These are phyloP conservation scores for Flaveria linearis DNA, from an alignment of 129 eudicot species.

Conservation along the genomic window DNA sequence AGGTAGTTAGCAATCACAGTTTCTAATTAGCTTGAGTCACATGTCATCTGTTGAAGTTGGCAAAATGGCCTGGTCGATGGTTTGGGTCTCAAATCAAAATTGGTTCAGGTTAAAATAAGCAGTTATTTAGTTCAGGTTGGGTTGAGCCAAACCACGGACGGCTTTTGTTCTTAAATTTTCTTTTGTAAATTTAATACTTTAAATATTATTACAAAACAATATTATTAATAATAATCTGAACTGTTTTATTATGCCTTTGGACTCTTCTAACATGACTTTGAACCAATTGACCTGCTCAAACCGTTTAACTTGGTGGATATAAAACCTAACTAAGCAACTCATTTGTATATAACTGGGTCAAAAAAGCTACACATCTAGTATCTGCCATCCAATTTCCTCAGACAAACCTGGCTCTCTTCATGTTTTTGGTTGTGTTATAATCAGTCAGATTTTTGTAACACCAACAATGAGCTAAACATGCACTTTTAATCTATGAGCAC, in stretches of 20 bases:
- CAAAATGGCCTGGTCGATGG: background rate
- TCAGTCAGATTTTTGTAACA: background rate
- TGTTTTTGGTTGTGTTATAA: too few species aligned
- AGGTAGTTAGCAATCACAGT: constrained; percentile 35
- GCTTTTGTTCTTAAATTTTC: background rate
- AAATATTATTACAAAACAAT: background rate
- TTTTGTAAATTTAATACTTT: background rate
- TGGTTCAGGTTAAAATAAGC: background rate
- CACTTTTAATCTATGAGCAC: background rate
- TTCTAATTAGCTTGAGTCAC: background rate
- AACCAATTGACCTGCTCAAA: background rate
- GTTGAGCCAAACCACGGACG: too few species aligned
- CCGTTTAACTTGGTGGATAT: background rate
- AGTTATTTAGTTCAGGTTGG: background rate
- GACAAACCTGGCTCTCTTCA: constrained; percentile 6
- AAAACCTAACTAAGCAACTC: background rate
- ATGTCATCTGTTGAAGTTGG: background rate
- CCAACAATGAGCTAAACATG: background rate
- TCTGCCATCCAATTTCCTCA: background rate
- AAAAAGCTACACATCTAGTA: background rate
- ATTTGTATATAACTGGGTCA: background rate
- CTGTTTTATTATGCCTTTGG: background rate
- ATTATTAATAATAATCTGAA: background rate
- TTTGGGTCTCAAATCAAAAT: background rate
- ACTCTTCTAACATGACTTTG: background rate